Conservation (phyloP, 768 basidiomycete species). For the Suillus plorans region DNA sequence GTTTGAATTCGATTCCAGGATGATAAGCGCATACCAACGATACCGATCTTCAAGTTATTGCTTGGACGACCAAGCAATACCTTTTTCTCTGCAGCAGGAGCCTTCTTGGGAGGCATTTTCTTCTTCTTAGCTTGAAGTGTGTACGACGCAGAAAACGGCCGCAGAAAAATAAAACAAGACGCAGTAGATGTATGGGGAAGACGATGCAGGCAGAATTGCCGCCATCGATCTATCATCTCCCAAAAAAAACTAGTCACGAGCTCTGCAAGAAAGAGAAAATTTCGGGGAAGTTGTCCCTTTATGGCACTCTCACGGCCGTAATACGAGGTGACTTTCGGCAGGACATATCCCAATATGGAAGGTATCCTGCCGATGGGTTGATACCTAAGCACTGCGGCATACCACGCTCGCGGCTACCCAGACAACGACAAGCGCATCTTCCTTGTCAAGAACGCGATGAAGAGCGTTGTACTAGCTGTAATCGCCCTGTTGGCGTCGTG, state of each 20-base stretch:
- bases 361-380: neutral
- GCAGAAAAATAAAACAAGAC: constrained; percentile 15
- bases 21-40: constrained; percentile 79
- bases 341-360: neutral
- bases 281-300: neutral
- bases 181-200: constrained; percentile 15
- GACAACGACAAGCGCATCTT: constrained; percentile 4
- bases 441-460: constrained; percentile 18
- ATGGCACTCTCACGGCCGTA: constrained; percentile 3
- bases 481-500: constrained; percentile 20
- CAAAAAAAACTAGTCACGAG: constrained; percentile 12
- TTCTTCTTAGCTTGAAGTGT: constrained; percentile 51
- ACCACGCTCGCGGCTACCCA: constrained; percentile 1
- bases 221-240: constrained; percentile 29
- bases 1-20: neutral
- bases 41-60: constrained; percentile 98
- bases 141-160: constrained; percentile 39
- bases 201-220: constrained; percentile 11
- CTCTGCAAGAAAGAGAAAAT: constrained; percentile 3
- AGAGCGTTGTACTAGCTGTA: constrained; percentile 12
- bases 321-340: neutral
- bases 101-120: constrained; percentile 93
- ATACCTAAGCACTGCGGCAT: neutral
- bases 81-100: constrained; percentile 76
- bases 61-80: constrained; percentile 83